A percentile compares a stretch with the other conserved stretches of the same genome.
Conservation (phyloP, 2,329 filamentous ascomycete genomes). For the Aureobasidium pullulans region DNA sequence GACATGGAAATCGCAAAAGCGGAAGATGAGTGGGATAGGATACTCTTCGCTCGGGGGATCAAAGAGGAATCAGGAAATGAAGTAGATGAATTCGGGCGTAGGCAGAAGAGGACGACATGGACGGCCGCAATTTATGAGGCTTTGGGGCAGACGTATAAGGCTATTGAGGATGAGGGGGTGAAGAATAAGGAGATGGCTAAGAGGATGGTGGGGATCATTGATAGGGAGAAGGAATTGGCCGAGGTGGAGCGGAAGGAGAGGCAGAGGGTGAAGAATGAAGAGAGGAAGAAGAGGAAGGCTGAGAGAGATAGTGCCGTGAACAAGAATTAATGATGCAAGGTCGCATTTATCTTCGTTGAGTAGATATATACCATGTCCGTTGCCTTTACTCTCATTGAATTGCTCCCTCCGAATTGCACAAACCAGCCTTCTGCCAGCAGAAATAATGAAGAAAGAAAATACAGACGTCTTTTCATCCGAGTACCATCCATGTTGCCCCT, state of each 20-base stretch:
- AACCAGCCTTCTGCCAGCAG: too few relatives aligned
- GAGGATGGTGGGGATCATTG: slow-evolving; percentile 41
- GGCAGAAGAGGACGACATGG: slow-evolving; percentile 26
- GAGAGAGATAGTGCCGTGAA: neutral
- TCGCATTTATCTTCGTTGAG: too few relatives aligned
- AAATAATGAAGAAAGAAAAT: too few relatives aligned
- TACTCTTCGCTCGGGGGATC: slow-evolving; percentile 27
- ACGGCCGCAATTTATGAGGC: slow-evolving; percentile 20
- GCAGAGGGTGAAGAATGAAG: slow-evolving; percentile 14
- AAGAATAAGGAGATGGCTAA: slow-evolving; percentile 28
- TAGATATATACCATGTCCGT: too few relatives aligned
- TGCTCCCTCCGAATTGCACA: too few relatives aligned
- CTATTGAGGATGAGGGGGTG: slow-evolving; percentile 14
- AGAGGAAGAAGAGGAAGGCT: slow-evolving; percentile 13
- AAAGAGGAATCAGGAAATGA: slow-evolving; percentile 13
- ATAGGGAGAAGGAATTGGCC: slow-evolving; percentile 40
- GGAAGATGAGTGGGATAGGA: slow-evolving; percentile 45
- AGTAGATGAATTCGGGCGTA: neutral
- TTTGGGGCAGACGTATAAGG: slow-evolving; percentile 14
- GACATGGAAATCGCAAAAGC: slow-evolving; percentile 31
- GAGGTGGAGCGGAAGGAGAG: slow-evolving; percentile 29
- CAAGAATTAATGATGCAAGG: too few relatives aligned
- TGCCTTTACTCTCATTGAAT: too few relatives aligned
- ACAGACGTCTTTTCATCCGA: too few relatives aligned
- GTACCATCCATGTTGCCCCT: too few relatives aligned